Evolutionary conservation across 768 basidiomycete genomes (phyloP).

Genomic region (Naganishia antarctica): DNA sequence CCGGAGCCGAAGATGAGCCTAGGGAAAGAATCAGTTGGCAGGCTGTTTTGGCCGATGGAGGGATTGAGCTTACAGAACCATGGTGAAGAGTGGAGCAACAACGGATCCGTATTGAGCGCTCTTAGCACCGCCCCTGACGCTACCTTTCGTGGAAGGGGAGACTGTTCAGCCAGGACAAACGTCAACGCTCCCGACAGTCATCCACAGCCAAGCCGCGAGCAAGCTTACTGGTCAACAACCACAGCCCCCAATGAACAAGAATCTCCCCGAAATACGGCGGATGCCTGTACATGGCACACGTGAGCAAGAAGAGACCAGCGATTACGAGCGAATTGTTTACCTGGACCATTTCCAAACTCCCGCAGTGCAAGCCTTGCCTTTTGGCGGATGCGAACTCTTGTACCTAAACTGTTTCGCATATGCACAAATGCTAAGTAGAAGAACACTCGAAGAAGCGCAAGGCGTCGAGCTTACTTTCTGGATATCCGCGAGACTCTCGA

Average conservation of each 20-base stretch:
- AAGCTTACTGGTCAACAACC: slow-evolving; percentile 37
- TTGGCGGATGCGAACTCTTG: slow-evolving; percentile 56
- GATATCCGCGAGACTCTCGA: slow-evolving; percentile 59
- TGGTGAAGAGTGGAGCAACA: slow-evolving; percentile 63
- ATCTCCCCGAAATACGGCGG: slow-evolving; percentile 71
- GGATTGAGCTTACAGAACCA: slow-evolving; percentile 53
- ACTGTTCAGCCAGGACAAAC: slow-evolving; percentile 52
- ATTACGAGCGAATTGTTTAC: slow-evolving; percentile 18
- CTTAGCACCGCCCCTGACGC: slow-evolving; percentile 51
- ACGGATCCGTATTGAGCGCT: slow-evolving; percentile 62
- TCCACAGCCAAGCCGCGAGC: neutral
- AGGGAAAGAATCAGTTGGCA: neutral
- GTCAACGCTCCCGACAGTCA: neutral
- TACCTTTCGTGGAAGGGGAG: slow-evolving; percentile 58
- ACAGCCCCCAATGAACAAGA: slow-evolving; percentile 43
- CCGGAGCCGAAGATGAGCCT: slow-evolving; percentile 61
- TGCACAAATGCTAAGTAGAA: too few species aligned
- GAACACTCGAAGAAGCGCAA: too few species aligned
- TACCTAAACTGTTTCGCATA: slow-evolving; percentile 52
- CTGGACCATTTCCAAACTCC: slow-evolving; percentile 46
- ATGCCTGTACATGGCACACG: slow-evolving; percentile 56
- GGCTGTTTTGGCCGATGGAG: neutral
- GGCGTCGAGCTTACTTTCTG: slow-evolving; percentile 55
- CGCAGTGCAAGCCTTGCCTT: slow-evolving; percentile 53
- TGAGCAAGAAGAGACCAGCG: neutral